phyloP scores from a whole-genome alignment of 1,139 yeast genomes.

The Trichomonascaceae sp. region DNA sequence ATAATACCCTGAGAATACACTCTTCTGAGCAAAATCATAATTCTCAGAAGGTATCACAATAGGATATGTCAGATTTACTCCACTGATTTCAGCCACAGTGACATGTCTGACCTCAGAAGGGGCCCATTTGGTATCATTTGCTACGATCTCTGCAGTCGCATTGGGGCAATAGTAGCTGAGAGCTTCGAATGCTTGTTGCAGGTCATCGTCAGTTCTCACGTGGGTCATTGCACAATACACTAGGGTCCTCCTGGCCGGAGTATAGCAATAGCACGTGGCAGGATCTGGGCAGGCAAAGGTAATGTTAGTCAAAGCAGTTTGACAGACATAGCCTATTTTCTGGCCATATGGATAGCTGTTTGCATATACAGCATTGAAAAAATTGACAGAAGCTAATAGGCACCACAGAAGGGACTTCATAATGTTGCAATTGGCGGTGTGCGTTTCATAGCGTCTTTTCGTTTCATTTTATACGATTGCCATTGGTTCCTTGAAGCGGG shows the following conservation, averaged over 20 bases:
- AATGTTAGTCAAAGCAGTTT: not conserved
- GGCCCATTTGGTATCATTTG: slow-evolving; percentile 1
- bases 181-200: not conserved
- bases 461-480: not conserved
- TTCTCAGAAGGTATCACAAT: slow-evolving; percentile 2
- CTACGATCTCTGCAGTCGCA: not conserved
- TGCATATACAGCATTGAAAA: not conserved
- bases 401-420: not conserved
- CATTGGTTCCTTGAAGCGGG: not conserved
- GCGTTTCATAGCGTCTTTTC: not conserved
- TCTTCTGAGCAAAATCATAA: not conserved
- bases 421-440: not conserved
- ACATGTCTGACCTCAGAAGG: not conserved
- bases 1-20: not conserved
- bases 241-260: not conserved
- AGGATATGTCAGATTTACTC: slow-evolving; percentile 5
- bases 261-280: not conserved
- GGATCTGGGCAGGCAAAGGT: slow-evolving; percentile 4
- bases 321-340: not conserved
- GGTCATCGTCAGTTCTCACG: not conserved
- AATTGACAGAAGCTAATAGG: not conserved
- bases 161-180: not conserved
- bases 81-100: slow-evolving; percentile 1
- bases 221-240: not conserved
- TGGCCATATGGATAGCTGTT: not conserved